A percentile compares a stretch with the other conserved stretches of the same genome.
These are phyloP conservation scores for Pyrus hybrid DNA, from an alignment of 331 rosid species.

Conservation along the genomic window DNA sequence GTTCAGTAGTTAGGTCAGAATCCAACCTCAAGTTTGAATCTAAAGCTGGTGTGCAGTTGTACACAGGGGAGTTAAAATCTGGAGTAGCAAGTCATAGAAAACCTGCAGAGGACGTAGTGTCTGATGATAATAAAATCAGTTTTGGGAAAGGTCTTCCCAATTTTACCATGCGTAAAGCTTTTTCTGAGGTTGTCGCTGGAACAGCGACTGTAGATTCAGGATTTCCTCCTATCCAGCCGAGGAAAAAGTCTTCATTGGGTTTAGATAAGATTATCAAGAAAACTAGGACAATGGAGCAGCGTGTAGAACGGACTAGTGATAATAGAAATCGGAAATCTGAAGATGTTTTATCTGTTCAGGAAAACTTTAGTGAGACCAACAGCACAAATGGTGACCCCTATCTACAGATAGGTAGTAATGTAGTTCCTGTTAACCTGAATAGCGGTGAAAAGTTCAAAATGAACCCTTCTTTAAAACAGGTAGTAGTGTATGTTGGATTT, in stretches of 20 bases:
- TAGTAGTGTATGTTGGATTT: slow-evolving; percentile 60
- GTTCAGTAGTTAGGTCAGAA: slow-evolving; percentile 21
- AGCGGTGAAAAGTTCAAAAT: slow-evolving; percentile 1
- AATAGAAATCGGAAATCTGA: slow-evolving; percentile 36
- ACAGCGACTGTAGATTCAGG: slow-evolving; percentile 54
- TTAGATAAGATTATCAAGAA: slow-evolving; percentile 53
- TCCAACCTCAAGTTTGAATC: slow-evolving; percentile 28
- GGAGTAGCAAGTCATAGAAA: slow-evolving; percentile 37
- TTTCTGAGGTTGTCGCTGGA: slow-evolving; percentile 96
- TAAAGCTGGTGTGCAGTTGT: slow-evolving; percentile 12
- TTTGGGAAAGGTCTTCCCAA: slow-evolving; percentile 68
- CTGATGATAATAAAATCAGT: slow-evolving; percentile 50
- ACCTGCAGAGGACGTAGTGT: slow-evolving; percentile 28
- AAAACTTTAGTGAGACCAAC: slow-evolving; percentile 23
- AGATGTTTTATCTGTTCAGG: slow-evolving; percentile 29
- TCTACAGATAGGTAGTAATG: slow-evolving; percentile 64
- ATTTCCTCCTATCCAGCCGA: slow-evolving; percentile 84
- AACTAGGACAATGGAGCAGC: slow-evolving; percentile 37
- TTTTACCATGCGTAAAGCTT: slow-evolving; percentile 76
- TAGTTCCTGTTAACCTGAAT: slow-evolving; percentile 55
- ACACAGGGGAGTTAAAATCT: slow-evolving; percentile 30
- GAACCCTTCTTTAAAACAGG: slow-evolving; percentile 39
- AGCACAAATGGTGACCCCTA: slow-evolving; percentile 40
- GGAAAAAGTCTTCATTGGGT: slow-evolving; percentile 37
- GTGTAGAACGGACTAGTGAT: slow-evolving; percentile 26